Conservation (phyloP, 306 rosid species). For the Gleditsia sinensis region DNA sequence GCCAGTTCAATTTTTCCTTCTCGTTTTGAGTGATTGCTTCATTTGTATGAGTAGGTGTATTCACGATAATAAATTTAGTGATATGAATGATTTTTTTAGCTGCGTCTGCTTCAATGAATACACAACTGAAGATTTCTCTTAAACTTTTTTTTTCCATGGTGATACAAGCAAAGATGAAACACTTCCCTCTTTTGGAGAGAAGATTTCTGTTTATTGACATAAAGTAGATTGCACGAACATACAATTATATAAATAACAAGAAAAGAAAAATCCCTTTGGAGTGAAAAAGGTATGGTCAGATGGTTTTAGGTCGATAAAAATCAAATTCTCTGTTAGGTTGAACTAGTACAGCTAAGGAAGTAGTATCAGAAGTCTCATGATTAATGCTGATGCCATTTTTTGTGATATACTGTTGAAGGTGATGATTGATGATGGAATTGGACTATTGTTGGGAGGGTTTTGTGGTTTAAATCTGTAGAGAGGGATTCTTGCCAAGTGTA, state of each 20-base stretch:
- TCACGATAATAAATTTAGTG: conserved; percentile 50
- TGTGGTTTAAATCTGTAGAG: background rate
- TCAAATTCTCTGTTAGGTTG: too few species aligned
- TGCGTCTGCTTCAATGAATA: conserved; percentile 6
- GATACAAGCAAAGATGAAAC: background rate
- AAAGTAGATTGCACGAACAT: background rate
- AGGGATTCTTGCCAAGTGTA: too few species aligned
- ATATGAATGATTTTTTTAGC: background rate
- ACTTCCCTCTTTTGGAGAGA: background rate
- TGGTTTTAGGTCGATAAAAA: too few species aligned
- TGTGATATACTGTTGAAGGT: background rate
- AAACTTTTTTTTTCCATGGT: background rate
- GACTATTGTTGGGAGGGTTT: background rate
- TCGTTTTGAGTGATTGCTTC: conserved; percentile 55
- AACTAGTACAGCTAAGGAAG: background rate
- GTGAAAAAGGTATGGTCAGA: too few species aligned
- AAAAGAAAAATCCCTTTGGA: background rate
- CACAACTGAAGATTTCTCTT: background rate
- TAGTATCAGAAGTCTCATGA: background rate
- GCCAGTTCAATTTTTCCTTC: conserved; percentile 54
- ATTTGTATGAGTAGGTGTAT: conserved; percentile 60
- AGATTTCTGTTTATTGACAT: background rate
- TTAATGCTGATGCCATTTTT: too few species aligned
- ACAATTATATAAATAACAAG: background rate
- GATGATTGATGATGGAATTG: background rate